phyloP scores from a whole-genome alignment of 805 yeast genomes.

The Candida namnaoensis region DNA sequence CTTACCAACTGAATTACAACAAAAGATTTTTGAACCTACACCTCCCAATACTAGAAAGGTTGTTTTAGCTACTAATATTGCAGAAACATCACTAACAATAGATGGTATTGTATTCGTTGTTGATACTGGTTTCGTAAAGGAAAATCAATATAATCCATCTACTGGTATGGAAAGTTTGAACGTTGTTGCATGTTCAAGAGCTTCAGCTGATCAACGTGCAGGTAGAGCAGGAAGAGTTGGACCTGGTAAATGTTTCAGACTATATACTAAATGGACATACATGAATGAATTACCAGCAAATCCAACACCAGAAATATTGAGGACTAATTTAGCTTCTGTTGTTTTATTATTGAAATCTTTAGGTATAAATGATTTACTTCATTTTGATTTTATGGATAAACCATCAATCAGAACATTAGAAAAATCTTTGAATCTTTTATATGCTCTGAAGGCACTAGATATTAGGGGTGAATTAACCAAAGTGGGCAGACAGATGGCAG shows the following conservation, averaged over 20 bases:
- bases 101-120: conserved; percentile 94
- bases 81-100: conserved; percentile 93
- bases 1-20: conserved; percentile 78
- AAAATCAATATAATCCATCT: conserved; percentile 79
- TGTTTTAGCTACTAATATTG: conserved; percentile 92
- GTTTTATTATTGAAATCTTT: conserved; percentile 70
- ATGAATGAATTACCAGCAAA: conserved; percentile 66
- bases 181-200: conserved; percentile 85
- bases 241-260: conserved; percentile 89
- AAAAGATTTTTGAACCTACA: conserved; percentile 77
- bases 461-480: conserved; percentile 70
- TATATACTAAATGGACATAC: conserved; percentile 80
- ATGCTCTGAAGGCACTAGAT: conserved; percentile 80
- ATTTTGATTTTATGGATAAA: conserved; percentile 86
- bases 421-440: conserved; percentile 72
- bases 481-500: conserved; percentile 80
- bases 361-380: conserved; percentile 75
- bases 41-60: conserved; percentile 76
- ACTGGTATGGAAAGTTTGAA: conserved; percentile 84
- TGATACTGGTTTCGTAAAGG: conserved; percentile 93
- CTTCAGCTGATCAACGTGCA: conserved; percentile 93
- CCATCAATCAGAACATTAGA: conserved; percentile 71
- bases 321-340: conserved; percentile 73
- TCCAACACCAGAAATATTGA: conserved; percentile 87
- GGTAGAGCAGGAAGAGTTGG: conserved; percentile 98